These are phyloP conservation scores for Drechslerella dactyloides DNA, from an alignment of 2,329 filamentous ascomycete species.

Conservation along the genomic window DNA sequence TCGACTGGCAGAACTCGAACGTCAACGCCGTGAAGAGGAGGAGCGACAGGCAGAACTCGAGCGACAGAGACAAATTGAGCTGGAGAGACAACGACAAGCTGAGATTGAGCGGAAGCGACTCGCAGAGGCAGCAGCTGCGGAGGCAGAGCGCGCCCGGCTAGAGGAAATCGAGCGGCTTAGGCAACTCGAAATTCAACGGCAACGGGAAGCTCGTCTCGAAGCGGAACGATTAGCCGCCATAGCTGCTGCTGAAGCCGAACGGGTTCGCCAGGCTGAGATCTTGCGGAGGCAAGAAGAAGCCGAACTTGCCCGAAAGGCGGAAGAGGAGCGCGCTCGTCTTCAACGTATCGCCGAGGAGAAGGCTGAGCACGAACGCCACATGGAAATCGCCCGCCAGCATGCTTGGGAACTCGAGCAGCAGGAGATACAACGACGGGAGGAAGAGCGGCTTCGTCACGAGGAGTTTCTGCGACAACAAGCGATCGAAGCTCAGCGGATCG, in stretches of 20 bases:
- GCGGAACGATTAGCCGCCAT: constrained; percentile 34
- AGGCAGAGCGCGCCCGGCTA: constrained; percentile 35
- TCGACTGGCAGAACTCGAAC: constrained; percentile 38
- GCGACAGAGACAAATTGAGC: constrained; percentile 29
- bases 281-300: constrained; percentile 27
- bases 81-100: constrained; percentile 31
- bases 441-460: constrained; percentile 38
- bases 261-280: constrained; percentile 34
- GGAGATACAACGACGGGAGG: constrained; percentile 26
- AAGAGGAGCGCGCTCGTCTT: constrained; percentile 41
- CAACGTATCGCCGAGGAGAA: constrained; percentile 44
- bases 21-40: constrained; percentile 34
- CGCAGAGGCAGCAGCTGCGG: constrained; percentile 39
- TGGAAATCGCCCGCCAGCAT: constrained; percentile 35
- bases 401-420: constrained; percentile 42
- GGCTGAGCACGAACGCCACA: constrained; percentile 35
- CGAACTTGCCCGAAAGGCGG: constrained; percentile 31
- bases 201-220: constrained; percentile 35
- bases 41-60: constrained; percentile 36
- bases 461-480: constrained; percentile 47
- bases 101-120: constrained; percentile 38
- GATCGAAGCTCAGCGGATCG: constrained; percentile 31
- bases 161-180: constrained; percentile 42
- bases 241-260: constrained; percentile 44
- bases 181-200: constrained; percentile 36